Percentiles rank a stretch among this genome's conserved stretches.
Conservation (phyloP, 2,329 filamentous ascomycete genomes). For the Calonectria fujianensis region DNA sequence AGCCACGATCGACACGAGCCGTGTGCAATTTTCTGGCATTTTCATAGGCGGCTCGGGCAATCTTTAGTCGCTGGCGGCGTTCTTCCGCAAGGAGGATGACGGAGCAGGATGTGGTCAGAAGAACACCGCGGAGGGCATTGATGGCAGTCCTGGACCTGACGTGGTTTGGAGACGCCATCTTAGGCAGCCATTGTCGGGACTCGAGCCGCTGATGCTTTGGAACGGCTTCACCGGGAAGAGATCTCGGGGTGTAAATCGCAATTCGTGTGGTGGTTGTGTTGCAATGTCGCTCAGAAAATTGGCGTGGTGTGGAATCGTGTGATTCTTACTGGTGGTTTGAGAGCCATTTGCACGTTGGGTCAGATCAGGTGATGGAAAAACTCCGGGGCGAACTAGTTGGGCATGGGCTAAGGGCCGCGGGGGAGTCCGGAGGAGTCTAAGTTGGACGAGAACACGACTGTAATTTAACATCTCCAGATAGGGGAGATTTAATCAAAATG, state of each 20-base stretch:
- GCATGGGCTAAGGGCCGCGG: neutral
- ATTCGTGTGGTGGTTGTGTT: constrained; percentile 47
- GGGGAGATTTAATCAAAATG: constrained; percentile 1
- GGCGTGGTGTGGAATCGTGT: constrained; percentile 53
- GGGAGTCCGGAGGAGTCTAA: constrained; percentile 13
- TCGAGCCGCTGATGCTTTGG: constrained; percentile 31
- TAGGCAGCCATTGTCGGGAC: constrained; percentile 55
- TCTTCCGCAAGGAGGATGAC: constrained; percentile 74
- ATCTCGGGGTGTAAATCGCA: constrained; percentile 34
- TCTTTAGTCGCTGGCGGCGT: constrained; percentile 72
- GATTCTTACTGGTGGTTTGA: constrained; percentile 45
- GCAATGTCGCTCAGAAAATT: constrained; percentile 48
- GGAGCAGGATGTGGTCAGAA: constrained; percentile 75
- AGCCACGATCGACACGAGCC: constrained; percentile 57
- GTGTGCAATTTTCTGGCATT: constrained; percentile 72
- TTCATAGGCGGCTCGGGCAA: constrained; percentile 69
- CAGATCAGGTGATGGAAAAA: constrained; percentile 37
- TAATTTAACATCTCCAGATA: neutral
- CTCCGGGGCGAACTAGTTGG: constrained; percentile 26
- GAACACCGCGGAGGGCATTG: constrained; percentile 73
- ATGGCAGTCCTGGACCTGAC: constrained; percentile 74
- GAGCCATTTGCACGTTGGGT: constrained; percentile 33
- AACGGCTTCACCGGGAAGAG: constrained; percentile 26
- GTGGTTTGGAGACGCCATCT: constrained; percentile 68
- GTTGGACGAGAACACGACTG: constrained; percentile 20